Evolutionary conservation across 805 yeast genomes (phyloP).

Genomic region (Candida silvicultrix): DNA sequence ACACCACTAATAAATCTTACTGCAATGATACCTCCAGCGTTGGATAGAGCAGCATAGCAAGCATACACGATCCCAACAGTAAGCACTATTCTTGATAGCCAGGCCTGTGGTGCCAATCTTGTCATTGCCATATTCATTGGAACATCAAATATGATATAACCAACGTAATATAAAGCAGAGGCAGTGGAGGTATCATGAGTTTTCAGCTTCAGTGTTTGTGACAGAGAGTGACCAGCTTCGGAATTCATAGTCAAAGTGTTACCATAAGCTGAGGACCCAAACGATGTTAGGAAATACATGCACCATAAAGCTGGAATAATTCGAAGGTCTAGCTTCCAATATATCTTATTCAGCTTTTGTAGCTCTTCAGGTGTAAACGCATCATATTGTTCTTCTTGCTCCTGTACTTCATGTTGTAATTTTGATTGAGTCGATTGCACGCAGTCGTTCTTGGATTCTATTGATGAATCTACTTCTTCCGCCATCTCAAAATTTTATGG

Average conservation of each 20-base stretch:
- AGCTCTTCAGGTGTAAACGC: slow-evolving; percentile 21
- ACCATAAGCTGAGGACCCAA: slow-evolving; percentile 74
- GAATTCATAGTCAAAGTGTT: slow-evolving; percentile 74
- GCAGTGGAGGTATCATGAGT: slow-evolving; percentile 64
- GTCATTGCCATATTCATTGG: slow-evolving; percentile 89
- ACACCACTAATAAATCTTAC: slow-evolving; percentile 66
- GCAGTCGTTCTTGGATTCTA: neutral
- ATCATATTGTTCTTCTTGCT: neutral
- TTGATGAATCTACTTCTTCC: neutral
- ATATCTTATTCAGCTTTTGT: slow-evolving; percentile 43
- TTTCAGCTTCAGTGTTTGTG: slow-evolving; percentile 42
- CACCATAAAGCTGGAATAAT: slow-evolving; percentile 83
- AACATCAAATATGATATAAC: slow-evolving; percentile 76
- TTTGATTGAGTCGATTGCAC: neutral
- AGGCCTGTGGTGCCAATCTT: slow-evolving; percentile 73
- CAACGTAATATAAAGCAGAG: slow-evolving; percentile 76
- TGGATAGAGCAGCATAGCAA: slow-evolving; percentile 60
- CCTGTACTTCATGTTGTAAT: slow-evolving; percentile 3
- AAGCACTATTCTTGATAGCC: slow-evolving; percentile 75
- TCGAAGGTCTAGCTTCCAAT: slow-evolving; percentile 58
- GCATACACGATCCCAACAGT: slow-evolving; percentile 73
- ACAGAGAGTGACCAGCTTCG: slow-evolving; percentile 53
- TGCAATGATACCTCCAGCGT: slow-evolving; percentile 58
- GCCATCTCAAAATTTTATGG: neutral
- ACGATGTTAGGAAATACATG: slow-evolving; percentile 71